Percentiles rank a stretch among this genome's conserved stretches.
Evolutionary conservation across 768 basidiomycete species (phyloP).

Genomic region (Russula emetica): DNA sequence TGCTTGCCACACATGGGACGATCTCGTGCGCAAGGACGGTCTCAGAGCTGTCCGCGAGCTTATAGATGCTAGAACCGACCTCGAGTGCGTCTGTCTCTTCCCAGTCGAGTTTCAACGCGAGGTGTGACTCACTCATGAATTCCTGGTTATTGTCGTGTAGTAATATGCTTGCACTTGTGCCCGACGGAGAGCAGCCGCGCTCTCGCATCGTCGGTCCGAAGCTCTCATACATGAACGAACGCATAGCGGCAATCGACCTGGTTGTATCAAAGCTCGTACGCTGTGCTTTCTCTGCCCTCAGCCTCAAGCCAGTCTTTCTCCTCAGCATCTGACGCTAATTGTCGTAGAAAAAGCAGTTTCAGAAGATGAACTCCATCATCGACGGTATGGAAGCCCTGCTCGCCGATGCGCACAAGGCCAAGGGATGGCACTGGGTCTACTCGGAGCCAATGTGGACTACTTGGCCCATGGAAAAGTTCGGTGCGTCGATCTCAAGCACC

Average conservation of each 20-base stretch:
- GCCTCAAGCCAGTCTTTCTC: neutral
- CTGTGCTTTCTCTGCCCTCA: neutral
- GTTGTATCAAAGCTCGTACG: slow-evolving; percentile 65
- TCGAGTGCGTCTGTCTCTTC: slow-evolving; percentile 56
- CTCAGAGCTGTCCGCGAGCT: slow-evolving; percentile 67
- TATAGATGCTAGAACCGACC: slow-evolving; percentile 75
- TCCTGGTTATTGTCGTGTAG: slow-evolving; percentile 36
- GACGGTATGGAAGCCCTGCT: slow-evolving; percentile 63
- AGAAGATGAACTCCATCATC: slow-evolving; percentile 56
- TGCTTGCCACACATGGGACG: slow-evolving; percentile 73
- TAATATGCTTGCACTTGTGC: slow-evolving; percentile 57
- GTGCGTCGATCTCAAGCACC: slow-evolving; percentile 37
- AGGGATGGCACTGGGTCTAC: slow-evolving; percentile 67
- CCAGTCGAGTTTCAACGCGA: neutral
- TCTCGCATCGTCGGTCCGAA: slow-evolving; percentile 60
- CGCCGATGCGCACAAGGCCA: slow-evolving; percentile 63
- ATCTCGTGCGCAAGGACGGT: slow-evolving; percentile 75
- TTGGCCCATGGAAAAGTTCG: slow-evolving; percentile 78
- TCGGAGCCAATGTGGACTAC: slow-evolving; percentile 76
- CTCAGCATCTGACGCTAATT: neutral
- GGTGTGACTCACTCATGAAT: neutral
- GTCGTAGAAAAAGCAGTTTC: slow-evolving; percentile 63
- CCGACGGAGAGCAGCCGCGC: slow-evolving; percentile 50
- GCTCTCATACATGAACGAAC: slow-evolving; percentile 62
- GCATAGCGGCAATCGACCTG: slow-evolving; percentile 53